Evolutionary conservation across 139 green algal genomes (phyloP).

Genomic region (Eudorina sp.): DNA sequence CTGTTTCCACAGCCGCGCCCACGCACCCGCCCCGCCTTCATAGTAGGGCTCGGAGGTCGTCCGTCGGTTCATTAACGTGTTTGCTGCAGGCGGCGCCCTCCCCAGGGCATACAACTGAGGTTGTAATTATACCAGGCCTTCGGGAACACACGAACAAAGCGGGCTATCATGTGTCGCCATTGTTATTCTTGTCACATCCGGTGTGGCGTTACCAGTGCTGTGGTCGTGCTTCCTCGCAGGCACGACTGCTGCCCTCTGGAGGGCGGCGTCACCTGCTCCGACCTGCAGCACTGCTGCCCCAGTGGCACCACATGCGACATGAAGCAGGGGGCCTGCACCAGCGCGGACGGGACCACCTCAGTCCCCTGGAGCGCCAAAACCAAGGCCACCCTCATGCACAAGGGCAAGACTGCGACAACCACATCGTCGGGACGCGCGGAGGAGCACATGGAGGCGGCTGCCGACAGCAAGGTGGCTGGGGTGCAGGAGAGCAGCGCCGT

Average conservation of each 20-base stretch:
- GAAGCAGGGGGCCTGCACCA: conserved; percentile 71
- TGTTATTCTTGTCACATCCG: no score
- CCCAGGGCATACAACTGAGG: no score
- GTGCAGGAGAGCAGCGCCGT: neutral
- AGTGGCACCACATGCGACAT: conserved; percentile 88
- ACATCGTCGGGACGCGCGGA: neutral
- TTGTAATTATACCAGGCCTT: no score
- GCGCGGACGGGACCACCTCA: conserved; percentile 52
- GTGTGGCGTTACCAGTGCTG: no score
- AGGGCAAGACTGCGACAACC: neutral
- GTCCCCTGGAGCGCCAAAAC: conserved; percentile 58
- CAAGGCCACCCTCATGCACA: conserved; percentile 13
- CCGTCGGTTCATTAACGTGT: no score
- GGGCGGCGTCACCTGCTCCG: conserved; percentile 89
- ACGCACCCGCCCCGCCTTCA: no score
- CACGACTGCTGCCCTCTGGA: conserved; percentile 93
- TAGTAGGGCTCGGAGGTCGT: no score
- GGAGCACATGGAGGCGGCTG: neutral
- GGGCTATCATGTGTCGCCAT: no score
- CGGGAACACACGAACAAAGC: no score
- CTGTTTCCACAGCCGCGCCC: no score
- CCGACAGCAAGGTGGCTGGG: neutral
- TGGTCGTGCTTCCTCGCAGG: no score
- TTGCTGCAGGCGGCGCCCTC: no score
- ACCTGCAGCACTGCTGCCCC: conserved; percentile 97